These are phyloP conservation scores for Fusarium gaditjirri DNA, from an alignment of 2,329 filamentous ascomycete genomes.

Conservation along the genomic window DNA sequence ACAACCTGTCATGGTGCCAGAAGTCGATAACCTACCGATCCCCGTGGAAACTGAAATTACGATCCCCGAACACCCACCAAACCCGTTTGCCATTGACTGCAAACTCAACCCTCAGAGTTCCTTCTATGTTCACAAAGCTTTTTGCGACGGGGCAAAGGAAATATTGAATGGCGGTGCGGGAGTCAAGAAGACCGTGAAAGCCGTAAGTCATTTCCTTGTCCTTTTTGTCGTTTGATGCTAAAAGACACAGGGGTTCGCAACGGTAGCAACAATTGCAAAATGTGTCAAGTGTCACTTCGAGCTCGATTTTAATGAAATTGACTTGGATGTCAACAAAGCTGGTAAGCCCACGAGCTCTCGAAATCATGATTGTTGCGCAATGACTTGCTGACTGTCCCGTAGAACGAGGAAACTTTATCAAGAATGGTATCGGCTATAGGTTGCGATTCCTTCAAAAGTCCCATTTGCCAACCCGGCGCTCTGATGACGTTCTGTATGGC, in stretches of 20 bases:
- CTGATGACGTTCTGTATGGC: slow-evolving; percentile 64
- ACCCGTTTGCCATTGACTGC: slow-evolving; percentile 49
- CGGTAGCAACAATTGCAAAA: slow-evolving; percentile 58
- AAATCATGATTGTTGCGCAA: background rate
- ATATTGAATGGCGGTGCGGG: slow-evolving; percentile 60
- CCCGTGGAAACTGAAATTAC: slow-evolving; percentile 38
- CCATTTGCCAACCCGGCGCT: slow-evolving; percentile 60
- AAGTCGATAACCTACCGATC: slow-evolving; percentile 42
- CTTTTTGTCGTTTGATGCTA: background rate
- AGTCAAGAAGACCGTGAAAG: slow-evolving; percentile 62
- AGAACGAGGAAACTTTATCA: slow-evolving; percentile 61
- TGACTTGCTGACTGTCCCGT: slow-evolving; percentile 16
- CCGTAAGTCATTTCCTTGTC: slow-evolving; percentile 49
- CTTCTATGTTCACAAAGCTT: slow-evolving; percentile 64
- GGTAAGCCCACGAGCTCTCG: slow-evolving; percentile 49
- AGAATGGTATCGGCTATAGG: slow-evolving; percentile 60
- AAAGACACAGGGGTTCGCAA: slow-evolving; percentile 53
- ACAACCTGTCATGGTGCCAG: slow-evolving; percentile 9
- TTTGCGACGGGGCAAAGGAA: slow-evolving; percentile 65
- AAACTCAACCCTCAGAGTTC: slow-evolving; percentile 59
- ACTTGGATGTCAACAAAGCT: slow-evolving; percentile 61
- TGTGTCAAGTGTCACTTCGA: slow-evolving; percentile 65
- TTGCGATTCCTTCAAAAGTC: slow-evolving; percentile 67
- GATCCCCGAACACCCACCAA: slow-evolving; percentile 25
- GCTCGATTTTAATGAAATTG: slow-evolving; percentile 63